These are phyloP conservation scores for Coemansia sp. DNA, from an alignment of 192 early-diverging fungal species.

Conservation along the genomic window DNA sequence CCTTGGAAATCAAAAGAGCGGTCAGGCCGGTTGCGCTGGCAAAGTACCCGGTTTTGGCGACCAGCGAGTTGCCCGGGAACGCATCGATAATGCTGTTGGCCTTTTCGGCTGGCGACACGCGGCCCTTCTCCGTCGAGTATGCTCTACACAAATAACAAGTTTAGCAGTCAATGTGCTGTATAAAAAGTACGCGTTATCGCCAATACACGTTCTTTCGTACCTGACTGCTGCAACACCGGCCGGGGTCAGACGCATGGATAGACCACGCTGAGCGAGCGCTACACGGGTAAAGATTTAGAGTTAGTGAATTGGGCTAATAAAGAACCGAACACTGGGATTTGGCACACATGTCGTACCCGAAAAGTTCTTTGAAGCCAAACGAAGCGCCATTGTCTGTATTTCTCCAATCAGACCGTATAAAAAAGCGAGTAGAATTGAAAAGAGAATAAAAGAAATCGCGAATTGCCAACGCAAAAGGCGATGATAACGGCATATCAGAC, in stretches of 20 bases:
- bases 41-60: slow-evolving; percentile 87
- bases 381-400: slow-evolving; percentile 38
- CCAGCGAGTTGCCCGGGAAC: slow-evolving; percentile 85
- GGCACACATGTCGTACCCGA: slow-evolving; percentile 5
- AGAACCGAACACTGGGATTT: too few relatives aligned
- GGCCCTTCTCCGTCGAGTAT: slow-evolving; percentile 42
- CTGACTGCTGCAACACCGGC: slow-evolving; percentile 43
- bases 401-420: background rate
- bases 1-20: slow-evolving; percentile 91
- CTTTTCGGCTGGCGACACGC: slow-evolving; percentile 64
- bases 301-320: too few relatives aligned
- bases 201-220: background rate
- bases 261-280: slow-evolving; percentile 52
- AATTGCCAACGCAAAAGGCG: background rate
- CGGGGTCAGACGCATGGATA: slow-evolving; percentile 47
- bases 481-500: background rate
- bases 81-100: slow-evolving; percentile 89
- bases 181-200: too few relatives aligned
- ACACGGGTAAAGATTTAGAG: slow-evolving; percentile 9
- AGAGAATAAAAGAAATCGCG: background rate
- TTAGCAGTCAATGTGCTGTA: too few relatives aligned
- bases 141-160: slow-evolving; percentile 11
- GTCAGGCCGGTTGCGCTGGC: slow-evolving; percentile 80
- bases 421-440: background rate
- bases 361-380: slow-evolving; percentile 45